A percentile compares a stretch with the other conserved stretches of the same genome.
Conservation (phyloP, 1,139 yeast species). For the Blastobotrys capitulatus region DNA sequence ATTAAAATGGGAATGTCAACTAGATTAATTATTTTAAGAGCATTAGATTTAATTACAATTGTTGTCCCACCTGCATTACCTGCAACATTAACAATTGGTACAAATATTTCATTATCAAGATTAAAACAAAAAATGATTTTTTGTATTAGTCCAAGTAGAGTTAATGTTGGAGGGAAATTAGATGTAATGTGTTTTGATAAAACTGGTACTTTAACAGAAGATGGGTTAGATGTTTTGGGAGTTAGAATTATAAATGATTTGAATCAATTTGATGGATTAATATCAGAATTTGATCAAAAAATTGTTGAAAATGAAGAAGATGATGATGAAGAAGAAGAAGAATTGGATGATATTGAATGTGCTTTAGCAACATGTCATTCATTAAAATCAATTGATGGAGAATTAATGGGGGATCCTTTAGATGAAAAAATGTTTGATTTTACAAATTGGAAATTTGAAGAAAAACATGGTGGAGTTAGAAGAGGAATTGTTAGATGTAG, state of each 20-base stretch:
- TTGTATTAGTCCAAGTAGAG: constrained; percentile 90
- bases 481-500: constrained; percentile 40
- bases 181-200: constrained; percentile 92
- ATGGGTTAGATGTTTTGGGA: constrained; percentile 90
- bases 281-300: constrained; percentile 1
- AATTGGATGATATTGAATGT: constrained; percentile 20
- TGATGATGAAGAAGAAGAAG: constrained; percentile 2
- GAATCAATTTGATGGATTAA: constrained; percentile 39
- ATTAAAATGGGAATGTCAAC: constrained; percentile 67
- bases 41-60: constrained; percentile 87
- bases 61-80: constrained; percentile 99
- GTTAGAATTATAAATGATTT: constrained; percentile 49
- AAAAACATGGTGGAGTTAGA: constrained; percentile 45
- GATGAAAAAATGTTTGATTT: constrained; percentile 92
- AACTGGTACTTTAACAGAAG: constrained; percentile 96
- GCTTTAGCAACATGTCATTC: constrained; percentile 86
- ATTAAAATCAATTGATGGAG: constrained; percentile 68
- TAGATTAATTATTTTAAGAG: constrained; percentile 71
- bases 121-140: constrained; percentile 63
- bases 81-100: constrained; percentile 93
- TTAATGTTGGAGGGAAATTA: constrained; percentile 89
- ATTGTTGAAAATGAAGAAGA: neutral
- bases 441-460: constrained; percentile 69
- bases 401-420: constrained; percentile 85
- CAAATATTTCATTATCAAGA: constrained; percentile 82